Percentiles rank a stretch among this genome's conserved stretches.
phyloP scores from a whole-genome alignment of 2,329 filamentous ascomycete genomes.

The Pseudopithomyces chartarum region DNA sequence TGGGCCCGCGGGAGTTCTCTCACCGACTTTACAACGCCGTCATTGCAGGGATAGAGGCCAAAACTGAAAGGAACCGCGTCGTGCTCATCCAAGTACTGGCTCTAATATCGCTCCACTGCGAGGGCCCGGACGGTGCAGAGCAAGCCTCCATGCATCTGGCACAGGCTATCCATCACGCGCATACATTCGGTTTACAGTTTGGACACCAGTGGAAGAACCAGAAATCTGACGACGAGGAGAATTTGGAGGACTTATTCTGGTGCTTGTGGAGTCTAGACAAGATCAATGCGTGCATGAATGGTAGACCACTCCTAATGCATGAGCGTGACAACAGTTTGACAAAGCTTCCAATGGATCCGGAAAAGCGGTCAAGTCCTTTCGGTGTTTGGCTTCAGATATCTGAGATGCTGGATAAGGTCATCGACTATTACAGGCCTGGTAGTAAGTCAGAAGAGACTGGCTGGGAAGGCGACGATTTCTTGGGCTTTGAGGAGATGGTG shows the following conservation, averaged over 20 bases:
- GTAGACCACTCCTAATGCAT: conserved; percentile 53
- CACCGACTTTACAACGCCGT: conserved; percentile 51
- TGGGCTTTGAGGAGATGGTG: conserved; percentile 53
- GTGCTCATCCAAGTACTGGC: conserved; percentile 54
- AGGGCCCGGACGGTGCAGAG: conserved; percentile 54
- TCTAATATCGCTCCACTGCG: conserved; percentile 53
- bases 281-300: conserved; percentile 54
- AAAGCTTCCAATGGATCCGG: conserved; percentile 47
- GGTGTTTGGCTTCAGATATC: conserved; percentile 54
- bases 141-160: conserved; percentile 53
- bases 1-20: conserved; percentile 52
- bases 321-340: conserved; percentile 54
- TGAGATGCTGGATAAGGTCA: conserved; percentile 53
- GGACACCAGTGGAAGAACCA: conserved; percentile 46
- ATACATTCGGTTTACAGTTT: conserved; percentile 55
- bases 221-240: conserved; percentile 44
- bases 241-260: conserved; percentile 55
- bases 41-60: conserved; percentile 47
- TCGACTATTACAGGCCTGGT: conserved; percentile 53
- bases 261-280: conserved; percentile 56
- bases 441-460: conserved; percentile 49
- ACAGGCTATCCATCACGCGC: conserved; percentile 56
- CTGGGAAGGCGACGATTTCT: conserved; percentile 53
- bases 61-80: conserved; percentile 51
- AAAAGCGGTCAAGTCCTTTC: conserved; percentile 53